Percentiles rank a stretch among this genome's conserved stretches.
Evolutionary conservation across 1,284 basidiomycete species (phyloP).

Genomic region (Exsudoporus floridanus): DNA sequence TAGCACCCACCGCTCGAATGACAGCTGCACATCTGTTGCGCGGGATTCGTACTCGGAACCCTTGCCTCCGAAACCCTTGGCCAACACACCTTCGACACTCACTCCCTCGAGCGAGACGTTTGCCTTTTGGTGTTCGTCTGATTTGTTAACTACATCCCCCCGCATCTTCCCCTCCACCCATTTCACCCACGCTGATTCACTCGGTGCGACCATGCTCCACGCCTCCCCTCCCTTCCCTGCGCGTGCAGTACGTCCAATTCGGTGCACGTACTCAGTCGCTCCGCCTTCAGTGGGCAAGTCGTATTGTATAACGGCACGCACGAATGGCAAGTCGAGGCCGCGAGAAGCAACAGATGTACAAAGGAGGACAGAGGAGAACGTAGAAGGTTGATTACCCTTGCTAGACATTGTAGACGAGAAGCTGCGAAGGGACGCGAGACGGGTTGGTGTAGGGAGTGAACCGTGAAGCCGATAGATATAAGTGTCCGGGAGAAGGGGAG

Average conservation of each 20-base stretch:
- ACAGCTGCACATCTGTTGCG: slow-evolving; percentile 94
- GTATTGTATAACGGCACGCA: slow-evolving; percentile 92
- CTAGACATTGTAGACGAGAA: slow-evolving; percentile 61
- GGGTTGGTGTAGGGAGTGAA: slow-evolving; percentile 80
- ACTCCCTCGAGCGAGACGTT: slow-evolving; percentile 58
- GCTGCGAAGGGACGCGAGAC: slow-evolving; percentile 78
- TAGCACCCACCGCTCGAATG: slow-evolving; percentile 94
- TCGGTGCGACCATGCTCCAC: slow-evolving; percentile 89
- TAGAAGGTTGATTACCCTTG: slow-evolving; percentile 35
- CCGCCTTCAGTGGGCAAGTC: slow-evolving; percentile 98
- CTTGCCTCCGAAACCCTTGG: slow-evolving; percentile 83
- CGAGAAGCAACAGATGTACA: slow-evolving; percentile 98
- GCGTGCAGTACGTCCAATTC: slow-evolving; percentile 95
- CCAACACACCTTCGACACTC: slow-evolving; percentile 69
- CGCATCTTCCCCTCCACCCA: slow-evolving; percentile 85
- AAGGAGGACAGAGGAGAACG: slow-evolving; percentile 71
- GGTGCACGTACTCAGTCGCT: slow-evolving; percentile 94
- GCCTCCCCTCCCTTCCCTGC: slow-evolving; percentile 92
- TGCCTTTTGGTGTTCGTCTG: slow-evolving; percentile 36
- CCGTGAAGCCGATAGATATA: slow-evolving; percentile 94
- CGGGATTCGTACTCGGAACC: slow-evolving; percentile 81
- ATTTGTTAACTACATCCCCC: slow-evolving; percentile 37
- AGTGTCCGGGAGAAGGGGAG: slow-evolving; percentile 78
- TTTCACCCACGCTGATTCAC: slow-evolving; percentile 84
- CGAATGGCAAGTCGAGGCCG: slow-evolving; percentile 95